Evolutionary conservation across 2,329 filamentous ascomycete species (phyloP), one percentile per base, ranked within the genome.

Genomic region (Paramyrothecium sp.): DNA sequence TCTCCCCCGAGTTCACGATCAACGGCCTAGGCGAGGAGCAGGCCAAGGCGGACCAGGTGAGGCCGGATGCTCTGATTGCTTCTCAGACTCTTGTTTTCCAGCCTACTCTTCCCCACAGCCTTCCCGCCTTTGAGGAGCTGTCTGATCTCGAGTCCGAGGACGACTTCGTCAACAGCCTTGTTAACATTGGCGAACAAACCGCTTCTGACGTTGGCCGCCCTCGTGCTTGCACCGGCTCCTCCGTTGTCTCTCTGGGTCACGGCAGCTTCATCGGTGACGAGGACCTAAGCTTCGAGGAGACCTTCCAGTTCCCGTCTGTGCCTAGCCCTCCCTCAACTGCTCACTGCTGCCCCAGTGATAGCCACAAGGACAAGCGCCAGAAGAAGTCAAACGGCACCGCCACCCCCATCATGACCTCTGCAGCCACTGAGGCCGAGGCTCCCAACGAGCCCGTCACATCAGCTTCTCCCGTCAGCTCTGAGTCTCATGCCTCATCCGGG

Each of bases 121-220:
- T 95, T 30, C 88, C 90, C 23, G 80, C 82, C 10, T 96, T 96
- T 65, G 91, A 96, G 73, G 90, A 92, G 63, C 86, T 96, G 64
- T 95, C 93, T 22, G 92, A 96, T 67, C 83, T 97, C 56, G 93
- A 97, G 72, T 92, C 90, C 1, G 93, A 97, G 67, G 91, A 96
- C 82, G 91, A 95, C 71, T 92, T 96, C 46, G 69, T 71, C 67
- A 83, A 86, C 66, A 88, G 84, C 56, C 83, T 96, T 10, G 87
- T 92, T 62, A 86, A 91, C 68, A 89, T 92, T 7, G 63, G 64
- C 63, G 72, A 73, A 57, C 61, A 67, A 23, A 58, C 80, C 20
- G 75, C 79, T 44, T 77, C 82, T 52, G 87, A 88, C 73, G 77
- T 84, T 69, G 92, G 91, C 78, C 86, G 93, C 64, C 84, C 86